Evolutionary conservation across 2,329 filamentous ascomycete genomes (phyloP).

Genomic region (Cordyceps farinosa): DNA sequence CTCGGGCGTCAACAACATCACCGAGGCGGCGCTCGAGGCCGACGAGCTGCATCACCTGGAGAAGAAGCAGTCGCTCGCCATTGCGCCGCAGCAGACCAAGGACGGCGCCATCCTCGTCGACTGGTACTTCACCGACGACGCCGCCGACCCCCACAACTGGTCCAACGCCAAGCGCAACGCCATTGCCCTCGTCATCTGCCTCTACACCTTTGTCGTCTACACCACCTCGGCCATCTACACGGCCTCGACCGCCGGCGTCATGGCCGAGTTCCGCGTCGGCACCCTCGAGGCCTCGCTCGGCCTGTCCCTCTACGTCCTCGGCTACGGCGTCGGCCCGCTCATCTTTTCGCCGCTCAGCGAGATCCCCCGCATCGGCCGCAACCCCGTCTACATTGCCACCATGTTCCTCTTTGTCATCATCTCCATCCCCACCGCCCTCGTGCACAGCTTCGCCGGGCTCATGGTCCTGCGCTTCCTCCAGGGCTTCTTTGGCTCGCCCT

Average conservation of each 20-base stretch:
- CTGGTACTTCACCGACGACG: conserved; percentile 53
- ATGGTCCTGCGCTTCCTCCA: conserved; percentile 62
- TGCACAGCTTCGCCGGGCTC: conserved; percentile 59
- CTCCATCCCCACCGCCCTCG: conserved; percentile 60
- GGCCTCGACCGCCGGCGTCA: conserved; percentile 44
- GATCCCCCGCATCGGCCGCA: conserved; percentile 63
- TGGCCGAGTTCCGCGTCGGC: conserved; percentile 50
- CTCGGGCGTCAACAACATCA: conserved; percentile 23
- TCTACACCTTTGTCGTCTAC: conserved; percentile 61
- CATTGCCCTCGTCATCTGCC: conserved; percentile 44
- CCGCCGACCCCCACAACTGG: conserved; percentile 56
- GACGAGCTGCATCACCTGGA: conserved; percentile 38
- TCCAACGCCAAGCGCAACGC: conserved; percentile 38
- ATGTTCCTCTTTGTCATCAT: conserved; percentile 67
- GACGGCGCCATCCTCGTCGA: conserved; percentile 52
- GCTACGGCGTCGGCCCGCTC: conserved; percentile 61
- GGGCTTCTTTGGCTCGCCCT: conserved; percentile 64
- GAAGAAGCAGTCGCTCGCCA: conserved; percentile 44
- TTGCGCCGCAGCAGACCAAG: conserved; percentile 45
- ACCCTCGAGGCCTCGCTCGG: conserved; percentile 52
- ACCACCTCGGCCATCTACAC: conserved; percentile 47
- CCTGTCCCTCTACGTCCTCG: conserved; percentile 60
- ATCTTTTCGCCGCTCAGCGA: conserved; percentile 65
- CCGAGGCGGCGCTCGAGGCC: conserved; percentile 34
- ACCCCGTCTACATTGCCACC: conserved; percentile 63